Evolutionary conservation across 805 yeast genomes (phyloP), one percentile per base, ranked within the genome.

Genomic region (Scheffersomyces ergatensis): DNA sequence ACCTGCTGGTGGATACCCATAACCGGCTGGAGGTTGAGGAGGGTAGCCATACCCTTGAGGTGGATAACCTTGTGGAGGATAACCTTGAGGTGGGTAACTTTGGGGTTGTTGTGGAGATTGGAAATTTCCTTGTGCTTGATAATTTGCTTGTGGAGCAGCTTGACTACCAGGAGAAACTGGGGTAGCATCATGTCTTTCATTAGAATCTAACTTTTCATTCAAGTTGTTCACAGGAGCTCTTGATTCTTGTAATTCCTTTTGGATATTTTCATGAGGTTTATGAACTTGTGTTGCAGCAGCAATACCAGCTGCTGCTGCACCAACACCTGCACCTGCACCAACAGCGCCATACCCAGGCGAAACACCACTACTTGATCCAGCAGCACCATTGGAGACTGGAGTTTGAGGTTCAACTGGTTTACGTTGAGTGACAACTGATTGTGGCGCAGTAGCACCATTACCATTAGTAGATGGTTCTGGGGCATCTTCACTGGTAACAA

Each of bases 181-280:
- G 5, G 27, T 14, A 11, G 26, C 47, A 24, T 41, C 55, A 55
- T 46, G 53, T n/a, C 34, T 45, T 44, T 57, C 64, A 51, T 65
- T 67, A 26, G 77, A 58, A 50, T 74, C 74, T 50, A 72, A 65
- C 51, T 72, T 74, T 44, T 70, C 67, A 34, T 67, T 59, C 55
- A 75, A 65, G 34, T 64, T 56, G 44, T 66, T 62, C 54, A 74
- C 72, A 51, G 70, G 63, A 39, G 64, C 60, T 46, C 63, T 63
- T 14, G 76, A 73, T 43, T 58, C 65, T 21, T 58, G 59, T 49
- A 70, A 62, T 37, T 67, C 72, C 34, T 48, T 54, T 45, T 57
- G 56, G 40, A 51, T 33, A n/a, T 48, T 46, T 24, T 50, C 29
- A 27, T 14, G 37, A 19, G 16, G 37, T 15, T 26, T 35, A 12